phyloP scores from a whole-genome alignment of 257 asterid genomes.

The Cruciata laevipes region DNA sequence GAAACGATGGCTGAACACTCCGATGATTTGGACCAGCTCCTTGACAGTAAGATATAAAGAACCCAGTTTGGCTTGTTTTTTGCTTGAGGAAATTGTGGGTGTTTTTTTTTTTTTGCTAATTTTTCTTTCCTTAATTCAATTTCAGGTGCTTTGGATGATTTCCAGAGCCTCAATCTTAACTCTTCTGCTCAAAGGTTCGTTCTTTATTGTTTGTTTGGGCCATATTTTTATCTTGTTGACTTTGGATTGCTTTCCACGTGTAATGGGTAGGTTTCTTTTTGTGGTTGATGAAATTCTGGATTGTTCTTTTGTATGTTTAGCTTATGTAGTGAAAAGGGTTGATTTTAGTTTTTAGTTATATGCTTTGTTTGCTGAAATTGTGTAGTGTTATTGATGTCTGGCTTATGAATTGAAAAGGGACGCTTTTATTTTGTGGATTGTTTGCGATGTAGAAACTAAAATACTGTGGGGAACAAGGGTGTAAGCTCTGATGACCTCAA shows the following conservation, averaged over 20 bases:
- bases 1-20: conserved; percentile 65
- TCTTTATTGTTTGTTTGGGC: background rate
- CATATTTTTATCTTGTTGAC: background rate
- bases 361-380: background rate
- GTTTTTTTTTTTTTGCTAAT: background rate
- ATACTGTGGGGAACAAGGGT: background rate
- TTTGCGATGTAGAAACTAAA: background rate
- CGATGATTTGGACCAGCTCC: conserved; percentile 89
- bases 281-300: background rate
- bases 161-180: conserved; percentile 78
- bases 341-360: background rate
- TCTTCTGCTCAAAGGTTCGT: conserved; percentile 69
- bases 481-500: background rate
- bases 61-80: background rate
- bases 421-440: background rate
- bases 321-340: background rate
- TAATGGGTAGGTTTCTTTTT: background rate
- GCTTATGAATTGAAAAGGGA: conserved; percentile 5
- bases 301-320: no score
- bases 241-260: background rate
- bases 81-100: background rate
- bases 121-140: conserved; percentile 1
- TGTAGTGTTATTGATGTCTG: background rate
- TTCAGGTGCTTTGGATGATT: conserved; percentile 99
- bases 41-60: conserved; percentile 62